Conservation (phyloP, 768 basidiomycete species). For the Pulveroboletus frians region DNA sequence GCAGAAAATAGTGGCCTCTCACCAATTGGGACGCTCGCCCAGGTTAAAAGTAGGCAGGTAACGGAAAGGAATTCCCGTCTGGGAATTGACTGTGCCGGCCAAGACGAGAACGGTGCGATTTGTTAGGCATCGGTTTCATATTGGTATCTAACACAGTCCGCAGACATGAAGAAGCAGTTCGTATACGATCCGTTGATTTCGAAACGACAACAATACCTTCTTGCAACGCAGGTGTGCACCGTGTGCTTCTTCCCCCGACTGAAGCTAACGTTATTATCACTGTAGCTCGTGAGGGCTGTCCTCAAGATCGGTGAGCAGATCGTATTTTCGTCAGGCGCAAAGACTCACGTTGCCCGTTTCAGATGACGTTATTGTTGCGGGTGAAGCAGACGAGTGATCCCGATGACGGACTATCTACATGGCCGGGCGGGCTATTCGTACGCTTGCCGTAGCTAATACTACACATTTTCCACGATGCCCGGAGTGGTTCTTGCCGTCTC, state of each 20-base stretch:
- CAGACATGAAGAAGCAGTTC: slow-evolving; percentile 97
- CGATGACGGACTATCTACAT: slow-evolving; percentile 23
- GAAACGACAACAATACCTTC: slow-evolving; percentile 92
- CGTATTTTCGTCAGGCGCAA: neutral
- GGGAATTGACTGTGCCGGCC: slow-evolving; percentile 89
- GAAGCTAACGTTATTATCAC: neutral
- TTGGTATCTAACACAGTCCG: neutral
- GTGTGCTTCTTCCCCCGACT: neutral
- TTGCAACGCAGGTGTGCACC: slow-evolving; percentile 87
- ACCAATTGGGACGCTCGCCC: slow-evolving; percentile 95
- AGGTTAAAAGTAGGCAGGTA: slow-evolving; percentile 91
- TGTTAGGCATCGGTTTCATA: neutral
- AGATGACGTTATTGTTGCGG: slow-evolving; percentile 79
- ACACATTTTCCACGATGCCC: too few relatives aligned
- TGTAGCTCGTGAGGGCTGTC: slow-evolving; percentile 75
- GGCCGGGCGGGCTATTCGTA: slow-evolving; percentile 5
- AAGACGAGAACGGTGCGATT: slow-evolving; percentile 75
- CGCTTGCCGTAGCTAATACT: slow-evolving; percentile 1
- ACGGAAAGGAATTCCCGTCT: slow-evolving; percentile 76
- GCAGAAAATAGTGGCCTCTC: slow-evolving; percentile 97
- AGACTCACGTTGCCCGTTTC: slow-evolving; percentile 7
- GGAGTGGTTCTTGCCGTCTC: too few relatives aligned
- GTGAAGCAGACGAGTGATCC: slow-evolving; percentile 67
- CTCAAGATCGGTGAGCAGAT: slow-evolving; percentile 71
- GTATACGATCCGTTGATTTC: slow-evolving; percentile 97